phyloP scores from a whole-genome alignment of 768 basidiomycete genomes.

The Phylloporus rhodoxanthus region DNA sequence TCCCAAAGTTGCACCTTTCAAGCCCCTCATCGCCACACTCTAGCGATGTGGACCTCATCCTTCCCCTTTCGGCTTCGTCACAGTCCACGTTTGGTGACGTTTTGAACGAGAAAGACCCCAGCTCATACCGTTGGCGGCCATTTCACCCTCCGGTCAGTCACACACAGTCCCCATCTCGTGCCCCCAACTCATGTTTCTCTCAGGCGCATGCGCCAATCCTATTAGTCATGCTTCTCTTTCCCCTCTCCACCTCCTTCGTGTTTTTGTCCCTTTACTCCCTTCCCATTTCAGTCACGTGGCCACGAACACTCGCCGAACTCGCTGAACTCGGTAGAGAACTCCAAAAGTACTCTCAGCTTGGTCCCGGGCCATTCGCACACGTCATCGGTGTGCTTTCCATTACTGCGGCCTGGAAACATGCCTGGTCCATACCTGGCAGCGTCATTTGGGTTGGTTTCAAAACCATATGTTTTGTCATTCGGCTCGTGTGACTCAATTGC shows the following conservation, averaged over 20 bases:
- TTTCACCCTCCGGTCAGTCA: slow-evolving; percentile 33
- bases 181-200: slow-evolving; percentile 5
- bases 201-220: slow-evolving; percentile 58
- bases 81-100: slow-evolving; percentile 41
- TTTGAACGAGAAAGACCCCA: slow-evolving; percentile 35
- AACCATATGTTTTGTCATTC: not conserved
- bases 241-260: slow-evolving; percentile 56
- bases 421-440: slow-evolving; percentile 94
- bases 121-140: slow-evolving; percentile 26
- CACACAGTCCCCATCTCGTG: not conserved
- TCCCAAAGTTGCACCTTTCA: slow-evolving; percentile 39
- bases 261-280: slow-evolving; percentile 45
- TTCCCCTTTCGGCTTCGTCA: slow-evolving; percentile 53
- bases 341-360: slow-evolving; percentile 72
- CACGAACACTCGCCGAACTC: slow-evolving; percentile 67
- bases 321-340: slow-evolving; percentile 70
- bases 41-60: slow-evolving; percentile 39
- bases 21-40: slow-evolving; percentile 42
- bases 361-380: slow-evolving; percentile 58
- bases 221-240: slow-evolving; percentile 63
- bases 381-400: slow-evolving; percentile 79
- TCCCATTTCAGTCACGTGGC: slow-evolving; percentile 72
- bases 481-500: slow-evolving; percentile 14
- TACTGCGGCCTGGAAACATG: slow-evolving; percentile 91
- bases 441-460: slow-evolving; percentile 70